Evolutionary conservation across 345 rosid species (phyloP).

Genomic region (Carallia brachiata): DNA sequence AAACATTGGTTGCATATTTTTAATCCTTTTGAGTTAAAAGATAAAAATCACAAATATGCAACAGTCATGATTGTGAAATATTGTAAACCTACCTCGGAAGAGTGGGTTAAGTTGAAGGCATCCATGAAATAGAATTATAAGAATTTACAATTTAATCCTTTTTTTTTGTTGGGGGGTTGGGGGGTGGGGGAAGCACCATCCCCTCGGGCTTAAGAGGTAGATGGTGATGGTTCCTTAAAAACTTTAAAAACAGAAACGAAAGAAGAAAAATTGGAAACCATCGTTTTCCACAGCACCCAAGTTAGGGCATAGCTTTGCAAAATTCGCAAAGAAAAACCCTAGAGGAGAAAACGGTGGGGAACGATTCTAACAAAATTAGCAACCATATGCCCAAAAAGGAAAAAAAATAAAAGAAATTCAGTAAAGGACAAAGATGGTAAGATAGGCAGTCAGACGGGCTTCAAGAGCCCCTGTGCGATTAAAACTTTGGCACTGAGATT

Average conservation of each 20-base stretch:
- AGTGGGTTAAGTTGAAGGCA: too few relatives aligned
- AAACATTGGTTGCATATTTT: too few relatives aligned
- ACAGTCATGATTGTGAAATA: too few relatives aligned
- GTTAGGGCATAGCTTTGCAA: slow-evolving; percentile 5
- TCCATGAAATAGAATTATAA: too few relatives aligned
- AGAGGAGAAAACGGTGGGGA: slow-evolving; percentile 10
- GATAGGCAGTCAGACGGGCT: slow-evolving; percentile 2
- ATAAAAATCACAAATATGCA: too few relatives aligned
- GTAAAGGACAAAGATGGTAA: slow-evolving; percentile 31
- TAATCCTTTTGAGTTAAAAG: too few relatives aligned
- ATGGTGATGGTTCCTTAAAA: slow-evolving; percentile 20
- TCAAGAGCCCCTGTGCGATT: neutral
- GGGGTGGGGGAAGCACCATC: slow-evolving; percentile 13
- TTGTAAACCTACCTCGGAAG: too few relatives aligned
- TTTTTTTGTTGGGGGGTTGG: neutral
- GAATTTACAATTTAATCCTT: neutral
- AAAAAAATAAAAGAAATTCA: neutral
- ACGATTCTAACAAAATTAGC: slow-evolving; percentile 30
- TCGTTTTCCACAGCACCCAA: slow-evolving; percentile 8
- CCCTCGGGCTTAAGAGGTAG: slow-evolving; percentile 17
- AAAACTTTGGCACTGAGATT: slow-evolving; percentile 24
- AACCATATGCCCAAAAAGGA: slow-evolving; percentile 17
- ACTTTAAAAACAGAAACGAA: neutral
- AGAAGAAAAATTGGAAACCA: neutral
- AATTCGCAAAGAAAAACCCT: slow-evolving; percentile 19